Conservation (phyloP, 31 red algal genomes). For the Asparagopsis taxiformis region DNA sequence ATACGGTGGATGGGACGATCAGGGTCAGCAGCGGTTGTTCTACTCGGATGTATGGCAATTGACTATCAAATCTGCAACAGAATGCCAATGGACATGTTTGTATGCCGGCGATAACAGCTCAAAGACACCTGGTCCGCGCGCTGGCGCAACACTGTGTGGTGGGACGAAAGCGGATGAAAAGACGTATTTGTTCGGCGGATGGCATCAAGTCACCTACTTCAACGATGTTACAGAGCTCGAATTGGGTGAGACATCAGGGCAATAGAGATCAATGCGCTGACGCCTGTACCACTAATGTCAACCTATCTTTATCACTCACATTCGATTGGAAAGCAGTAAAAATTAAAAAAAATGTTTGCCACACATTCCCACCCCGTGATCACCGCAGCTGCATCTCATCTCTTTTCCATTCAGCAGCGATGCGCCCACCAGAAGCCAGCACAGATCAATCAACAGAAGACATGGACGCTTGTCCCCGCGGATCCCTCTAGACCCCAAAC, state of each 20-base stretch:
- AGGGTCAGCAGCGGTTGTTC: slow-evolving; percentile 37
- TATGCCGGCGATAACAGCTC: slow-evolving; percentile 23
- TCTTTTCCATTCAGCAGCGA: no score
- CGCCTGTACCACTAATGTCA: no score
- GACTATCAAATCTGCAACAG: slow-evolving; percentile 18
- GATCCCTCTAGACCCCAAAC: no score
- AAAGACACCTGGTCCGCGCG: slow-evolving; percentile 30
- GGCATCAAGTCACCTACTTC: slow-evolving; percentile 42
- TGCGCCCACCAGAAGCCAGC: no score
- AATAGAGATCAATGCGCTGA: neutral
- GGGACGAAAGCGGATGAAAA: slow-evolving; percentile 9
- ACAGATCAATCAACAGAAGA: no score
- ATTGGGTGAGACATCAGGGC: slow-evolving; percentile 7
- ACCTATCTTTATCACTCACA: no score
- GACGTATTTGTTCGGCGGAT: slow-evolving; percentile 35
- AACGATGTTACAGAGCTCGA: slow-evolving; percentile 36
- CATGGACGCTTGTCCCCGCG: no score
- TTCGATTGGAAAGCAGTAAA: no score
- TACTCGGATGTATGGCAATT: slow-evolving; percentile 62
- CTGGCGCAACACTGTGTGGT: slow-evolving; percentile 30
- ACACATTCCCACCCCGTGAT: no score
- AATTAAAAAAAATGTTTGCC: no score
- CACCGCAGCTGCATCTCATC: no score
- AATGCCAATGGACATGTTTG: slow-evolving; percentile 46
- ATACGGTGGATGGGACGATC: slow-evolving; percentile 58